These are phyloP conservation scores for Jamesozyma rosinii DNA, from an alignment of 805 yeast genomes.

Conservation along the genomic window DNA sequence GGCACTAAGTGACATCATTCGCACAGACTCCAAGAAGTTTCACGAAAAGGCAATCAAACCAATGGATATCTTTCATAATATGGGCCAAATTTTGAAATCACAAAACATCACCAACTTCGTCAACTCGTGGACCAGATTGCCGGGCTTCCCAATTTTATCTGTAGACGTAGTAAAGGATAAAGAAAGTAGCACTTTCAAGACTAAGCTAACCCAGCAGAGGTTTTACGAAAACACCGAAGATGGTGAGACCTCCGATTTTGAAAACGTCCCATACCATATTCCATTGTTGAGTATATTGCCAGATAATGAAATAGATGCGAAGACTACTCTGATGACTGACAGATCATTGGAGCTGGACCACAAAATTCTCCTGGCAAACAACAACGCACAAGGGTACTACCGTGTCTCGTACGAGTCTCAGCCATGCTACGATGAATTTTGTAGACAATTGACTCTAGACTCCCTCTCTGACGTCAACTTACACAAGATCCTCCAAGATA, in stretches of 20 bases:
- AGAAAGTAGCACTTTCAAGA: conserved; percentile 16
- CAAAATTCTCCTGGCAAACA: conserved; percentile 16
- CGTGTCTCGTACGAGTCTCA: conserved; percentile 38
- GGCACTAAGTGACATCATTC: conserved; percentile 13
- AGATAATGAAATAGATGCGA: conserved; percentile 12
- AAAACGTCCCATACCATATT: conserved; percentile 52
- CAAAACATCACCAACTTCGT: conserved; percentile 22
- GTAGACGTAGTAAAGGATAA: conserved; percentile 24
- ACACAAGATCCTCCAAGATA: conserved; percentile 30
- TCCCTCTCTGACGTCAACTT: conserved; percentile 23
- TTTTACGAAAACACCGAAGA: conserved; percentile 14
- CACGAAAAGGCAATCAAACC: conserved; percentile 23
- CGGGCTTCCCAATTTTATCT: conserved; percentile 50
- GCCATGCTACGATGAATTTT: conserved; percentile 22
- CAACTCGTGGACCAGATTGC: conserved; percentile 49
- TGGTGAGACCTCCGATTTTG: conserved; percentile 31
- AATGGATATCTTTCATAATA: conserved; percentile 22
- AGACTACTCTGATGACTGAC: conserved; percentile 24
- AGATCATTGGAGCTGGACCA: conserved; percentile 17
- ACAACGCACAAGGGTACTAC: conserved; percentile 35
- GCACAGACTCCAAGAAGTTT: conserved; percentile 6
- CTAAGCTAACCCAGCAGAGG: conserved; percentile 35
- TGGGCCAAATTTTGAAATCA: conserved; percentile 18
- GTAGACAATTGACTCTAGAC: conserved; percentile 12
- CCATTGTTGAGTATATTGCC: conserved; percentile 37